phyloP scores from a whole-genome alignment of 768 basidiomycete species.

The Mycena floridula region DNA sequence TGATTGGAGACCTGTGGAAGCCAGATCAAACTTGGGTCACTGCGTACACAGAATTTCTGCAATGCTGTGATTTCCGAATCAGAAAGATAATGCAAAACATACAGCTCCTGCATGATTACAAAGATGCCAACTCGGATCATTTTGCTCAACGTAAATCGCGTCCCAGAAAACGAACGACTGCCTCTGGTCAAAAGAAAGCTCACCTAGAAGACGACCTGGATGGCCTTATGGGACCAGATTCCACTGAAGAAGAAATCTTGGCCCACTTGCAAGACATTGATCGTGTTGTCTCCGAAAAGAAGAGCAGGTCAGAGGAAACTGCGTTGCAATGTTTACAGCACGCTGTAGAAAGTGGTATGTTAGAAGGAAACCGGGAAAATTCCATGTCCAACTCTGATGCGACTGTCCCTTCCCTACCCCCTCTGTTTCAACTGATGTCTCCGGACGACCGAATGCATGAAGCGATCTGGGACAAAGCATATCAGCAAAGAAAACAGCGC shows the following conservation, averaged over 20 bases:
- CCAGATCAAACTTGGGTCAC: slow-evolving; percentile 18
- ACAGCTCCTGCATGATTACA: slow-evolving; percentile 34
- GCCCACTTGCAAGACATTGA: not conserved
- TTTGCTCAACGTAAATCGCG: slow-evolving; percentile 12
- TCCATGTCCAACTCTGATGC: not conserved
- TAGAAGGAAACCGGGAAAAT: not conserved
- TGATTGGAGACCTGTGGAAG: slow-evolving; percentile 16
- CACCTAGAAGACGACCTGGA: not conserved
- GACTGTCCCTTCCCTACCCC: not conserved
- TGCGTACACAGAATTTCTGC: slow-evolving; percentile 18
- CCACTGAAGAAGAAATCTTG: not conserved
- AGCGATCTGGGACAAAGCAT: not conserved
- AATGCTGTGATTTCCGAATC: slow-evolving; percentile 3
- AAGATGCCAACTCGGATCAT: slow-evolving; percentile 26
- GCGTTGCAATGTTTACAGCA: not conserved
- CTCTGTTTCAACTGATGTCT: too few relatives aligned
- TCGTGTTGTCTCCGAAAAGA: not conserved
- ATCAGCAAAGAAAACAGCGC: not conserved
- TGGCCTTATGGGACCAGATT: not conserved
- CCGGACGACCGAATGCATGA: not conserved
- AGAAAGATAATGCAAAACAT: slow-evolving; percentile 28
- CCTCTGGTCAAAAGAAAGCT: not conserved
- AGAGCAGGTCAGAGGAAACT: not conserved
- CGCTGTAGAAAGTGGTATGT: not conserved
- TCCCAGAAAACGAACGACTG: not conserved